Base-by-base conservation (phyloP, 2,329 filamentous ascomycete genomes). In the Diaporthe eres region DNA sequence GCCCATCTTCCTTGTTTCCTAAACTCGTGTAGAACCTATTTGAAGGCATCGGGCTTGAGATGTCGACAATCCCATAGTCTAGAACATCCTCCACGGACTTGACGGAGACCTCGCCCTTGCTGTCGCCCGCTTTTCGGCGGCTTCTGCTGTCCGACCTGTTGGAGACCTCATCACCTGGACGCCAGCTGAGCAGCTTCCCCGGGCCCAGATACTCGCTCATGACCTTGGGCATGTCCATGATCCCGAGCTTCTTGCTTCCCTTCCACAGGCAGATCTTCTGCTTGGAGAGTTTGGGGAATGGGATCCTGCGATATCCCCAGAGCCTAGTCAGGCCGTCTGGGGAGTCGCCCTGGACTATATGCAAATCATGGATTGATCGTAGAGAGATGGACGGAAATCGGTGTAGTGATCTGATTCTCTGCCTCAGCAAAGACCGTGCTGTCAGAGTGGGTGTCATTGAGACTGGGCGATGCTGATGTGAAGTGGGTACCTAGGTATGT, bases 201-300 rank as follows among this genome's bases (percentile, higher is more conserved):
- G 55, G 55, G 8, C 28, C 9, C 6, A 58, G 55, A 9, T 34
- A 34, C 17, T 34, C 17, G 3, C 4, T 58, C 28, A 34, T 22
- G 0, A 19, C 55, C 28, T 22, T 3, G 31, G 8, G 8, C 55
- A 58, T 12, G 15, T 7, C 7, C 28, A 58, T 58, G 3, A 22
- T 1, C 4, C 55, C 55, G 8, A 34, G 8, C 7, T 5, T 58
- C 0, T 2, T 4, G 1, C 9, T 5, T 58, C 7, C 15, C 1
- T 58, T 22, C 55, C 55, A 58, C 8, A 58, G 55, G 15, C 17
- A 22, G 17, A 58, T 22, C 28, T n/a, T 22, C 3, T 37, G 22
- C 19, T 60, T 15, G n/a, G 17, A 19, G 17, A n/a, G 34, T 6
- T 22, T 34, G 57, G 2, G 34, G 9, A 22, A 39, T n/a, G 8